Percentiles rank a stretch among this genome's conserved stretches.
These are phyloP conservation scores for Aphanomyces euteiches DNA, from an alignment of 352 stramenopile genomes.

Conservation along the genomic window DNA sequence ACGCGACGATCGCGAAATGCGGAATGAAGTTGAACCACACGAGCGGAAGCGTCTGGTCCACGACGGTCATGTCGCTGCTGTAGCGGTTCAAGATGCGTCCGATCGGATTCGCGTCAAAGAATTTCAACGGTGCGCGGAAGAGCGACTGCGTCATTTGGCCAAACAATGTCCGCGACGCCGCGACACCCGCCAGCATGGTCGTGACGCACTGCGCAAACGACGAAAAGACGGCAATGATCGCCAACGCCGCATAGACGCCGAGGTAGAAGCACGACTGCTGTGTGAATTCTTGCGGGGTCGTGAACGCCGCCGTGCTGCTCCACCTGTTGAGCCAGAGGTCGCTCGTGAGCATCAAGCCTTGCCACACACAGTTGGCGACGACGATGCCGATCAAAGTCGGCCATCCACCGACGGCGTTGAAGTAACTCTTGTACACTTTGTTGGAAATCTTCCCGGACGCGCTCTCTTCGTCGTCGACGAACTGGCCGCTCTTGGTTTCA, in stretches of 20 bases:
- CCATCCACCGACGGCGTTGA: not conserved
- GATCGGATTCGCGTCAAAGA: constrained; percentile 91
- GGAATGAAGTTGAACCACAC: not conserved
- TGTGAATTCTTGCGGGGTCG: not conserved
- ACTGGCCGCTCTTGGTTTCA: not conserved
- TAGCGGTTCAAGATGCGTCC: constrained; percentile 89
- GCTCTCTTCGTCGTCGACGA: constrained; percentile 16
- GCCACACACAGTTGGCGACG: constrained; percentile 9
- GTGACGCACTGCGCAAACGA: constrained; percentile 8
- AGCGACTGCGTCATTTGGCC: constrained; percentile 82
- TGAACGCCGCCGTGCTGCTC: not conserved
- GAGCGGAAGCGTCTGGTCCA: constrained; percentile 83
- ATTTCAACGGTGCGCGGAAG: constrained; percentile 83
- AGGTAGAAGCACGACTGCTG: not conserved
- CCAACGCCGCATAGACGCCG: constrained; percentile 18
- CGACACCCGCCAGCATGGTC: constrained; percentile 38
- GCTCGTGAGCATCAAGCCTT: not conserved
- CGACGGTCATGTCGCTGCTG: constrained; percentile 87
- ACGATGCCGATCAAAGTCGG: constrained; percentile 25
- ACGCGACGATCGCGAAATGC: not conserved
- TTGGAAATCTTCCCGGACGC: not conserved
- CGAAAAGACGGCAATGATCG: constrained; percentile 5
- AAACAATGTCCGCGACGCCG: constrained; percentile 68
- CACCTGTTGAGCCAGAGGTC: constrained; percentile 18
- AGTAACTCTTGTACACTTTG: not conserved